phyloP scores from a whole-genome alignment of 441 rosid genomes.

The Syzygium malaccense region DNA sequence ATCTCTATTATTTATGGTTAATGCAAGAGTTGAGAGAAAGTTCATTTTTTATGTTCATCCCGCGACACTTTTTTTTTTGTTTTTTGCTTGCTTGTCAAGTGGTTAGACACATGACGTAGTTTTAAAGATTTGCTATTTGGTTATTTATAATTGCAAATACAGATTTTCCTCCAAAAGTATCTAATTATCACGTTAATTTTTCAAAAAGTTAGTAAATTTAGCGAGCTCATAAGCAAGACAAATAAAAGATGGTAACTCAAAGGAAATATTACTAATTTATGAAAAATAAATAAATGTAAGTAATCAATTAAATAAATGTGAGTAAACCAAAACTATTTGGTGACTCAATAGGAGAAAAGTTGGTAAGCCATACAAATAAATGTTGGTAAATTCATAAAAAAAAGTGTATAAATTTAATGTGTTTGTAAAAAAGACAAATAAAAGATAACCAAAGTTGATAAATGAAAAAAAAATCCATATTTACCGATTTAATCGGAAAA shows the following conservation, averaged over 20 bases:
- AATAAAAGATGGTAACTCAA: neutral
- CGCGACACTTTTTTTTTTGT: neutral
- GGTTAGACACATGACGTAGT: neutral
- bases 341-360: neutral
- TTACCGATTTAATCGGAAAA: neutral
- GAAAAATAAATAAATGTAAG: no score
- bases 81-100: neutral
- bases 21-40: neutral
- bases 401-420: neutral
- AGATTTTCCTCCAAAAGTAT: neutral
- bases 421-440: neutral
- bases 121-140: neutral
- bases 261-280: neutral
- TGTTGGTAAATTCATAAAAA: neutral
- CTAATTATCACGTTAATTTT: neutral
- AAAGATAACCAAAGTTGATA: neutral
- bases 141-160: neutral
- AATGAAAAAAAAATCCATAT: neutral
- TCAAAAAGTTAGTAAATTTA: neutral
- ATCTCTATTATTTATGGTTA: neutral
- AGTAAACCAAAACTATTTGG: neutral
- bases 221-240: no score
- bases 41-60: neutral
- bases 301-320: neutral
- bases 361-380: neutral